Percentiles rank a stretch among this genome's conserved stretches.
These are phyloP conservation scores for Ceratobasidium sp. DNA, from an alignment of 1,284 basidiomycete species.

Conservation along the genomic window DNA sequence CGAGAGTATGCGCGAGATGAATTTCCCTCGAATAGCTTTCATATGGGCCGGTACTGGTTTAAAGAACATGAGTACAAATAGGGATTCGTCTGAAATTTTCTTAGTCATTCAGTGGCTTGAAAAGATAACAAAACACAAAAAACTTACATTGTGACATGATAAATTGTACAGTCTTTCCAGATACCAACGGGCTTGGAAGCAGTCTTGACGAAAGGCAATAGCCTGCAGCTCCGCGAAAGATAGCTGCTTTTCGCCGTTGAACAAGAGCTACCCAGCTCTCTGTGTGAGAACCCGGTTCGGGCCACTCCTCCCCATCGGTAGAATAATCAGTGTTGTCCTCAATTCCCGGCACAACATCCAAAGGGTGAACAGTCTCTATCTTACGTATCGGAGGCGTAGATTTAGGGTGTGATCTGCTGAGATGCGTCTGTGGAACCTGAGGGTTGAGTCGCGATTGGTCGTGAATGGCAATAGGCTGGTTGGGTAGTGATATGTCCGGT, in stretches of 20 bases:
- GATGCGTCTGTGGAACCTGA: too few relatives aligned
- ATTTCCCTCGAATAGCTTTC: not conserved
- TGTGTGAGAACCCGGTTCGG: not conserved
- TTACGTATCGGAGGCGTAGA: too few relatives aligned
- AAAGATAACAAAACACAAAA: not conserved
- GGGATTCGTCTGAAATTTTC: not conserved
- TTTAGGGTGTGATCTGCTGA: too few relatives aligned
- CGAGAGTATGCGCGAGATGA: not conserved
- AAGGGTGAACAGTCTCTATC: too few relatives aligned
- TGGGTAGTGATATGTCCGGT: not conserved
- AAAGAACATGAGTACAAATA: constrained; percentile 4
- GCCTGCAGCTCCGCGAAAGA: not conserved
- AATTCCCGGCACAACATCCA: not conserved
- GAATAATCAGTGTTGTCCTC: not conserved
- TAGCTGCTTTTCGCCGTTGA: not conserved
- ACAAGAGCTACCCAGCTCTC: too few relatives aligned
- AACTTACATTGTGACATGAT: constrained; percentile 27
- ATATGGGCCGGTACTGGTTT: not conserved
- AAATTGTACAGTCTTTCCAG: not conserved
- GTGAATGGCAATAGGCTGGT: not conserved
- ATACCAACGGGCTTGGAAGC: not conserved
- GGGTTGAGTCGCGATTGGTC: too few relatives aligned
- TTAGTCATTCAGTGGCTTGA: not conserved
- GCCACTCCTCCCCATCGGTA: not conserved
- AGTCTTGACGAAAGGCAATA: not conserved